These are phyloP conservation scores for Saitozyma podzolica DNA, from an alignment of 768 basidiomycete species.

Conservation along the genomic window DNA sequence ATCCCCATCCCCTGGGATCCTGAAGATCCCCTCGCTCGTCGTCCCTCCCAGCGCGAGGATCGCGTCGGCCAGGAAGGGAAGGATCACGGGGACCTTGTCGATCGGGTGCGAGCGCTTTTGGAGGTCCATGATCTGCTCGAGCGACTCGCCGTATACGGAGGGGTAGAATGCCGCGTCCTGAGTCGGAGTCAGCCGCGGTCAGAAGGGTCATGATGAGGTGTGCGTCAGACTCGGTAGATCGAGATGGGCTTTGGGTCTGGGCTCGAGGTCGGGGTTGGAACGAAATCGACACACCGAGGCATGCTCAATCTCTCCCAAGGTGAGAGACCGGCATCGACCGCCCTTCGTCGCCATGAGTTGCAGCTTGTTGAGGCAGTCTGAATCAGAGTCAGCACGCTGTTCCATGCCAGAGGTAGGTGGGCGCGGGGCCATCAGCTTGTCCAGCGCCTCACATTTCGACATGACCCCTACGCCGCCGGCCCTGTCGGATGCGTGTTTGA, in stretches of 20 bases:
- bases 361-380: slow-evolving; percentile 74
- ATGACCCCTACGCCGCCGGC: slow-evolving; percentile 83
- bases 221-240: too few species aligned
- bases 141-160: slow-evolving; percentile 86
- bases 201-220: too few species aligned
- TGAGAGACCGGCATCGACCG: slow-evolving; percentile 74
- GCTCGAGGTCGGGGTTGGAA: slow-evolving; percentile 54
- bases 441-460: slow-evolving; percentile 63
- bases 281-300: slow-evolving; percentile 57
- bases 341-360: slow-evolving; percentile 75
- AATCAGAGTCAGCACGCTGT: background rate
- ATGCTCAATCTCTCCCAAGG: slow-evolving; percentile 82
- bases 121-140: slow-evolving; percentile 77
- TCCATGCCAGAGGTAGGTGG: background rate
- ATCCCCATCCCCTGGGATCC: slow-evolving; percentile 87
- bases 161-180: slow-evolving; percentile 90
- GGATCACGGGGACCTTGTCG: slow-evolving; percentile 83
- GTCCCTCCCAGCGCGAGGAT: slow-evolving; percentile 85
- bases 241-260: too few species aligned
- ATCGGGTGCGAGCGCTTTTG: slow-evolving; percentile 84
- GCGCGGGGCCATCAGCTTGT: background rate
- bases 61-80: slow-evolving; percentile 89
- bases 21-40: slow-evolving; percentile 85
- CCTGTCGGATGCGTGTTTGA: slow-evolving; percentile 64
- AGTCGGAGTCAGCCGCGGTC: slow-evolving; percentile 38